Conservation (phyloP, 2,329 filamentous ascomycete species). For the Penicillium psychrosexuale region DNA sequence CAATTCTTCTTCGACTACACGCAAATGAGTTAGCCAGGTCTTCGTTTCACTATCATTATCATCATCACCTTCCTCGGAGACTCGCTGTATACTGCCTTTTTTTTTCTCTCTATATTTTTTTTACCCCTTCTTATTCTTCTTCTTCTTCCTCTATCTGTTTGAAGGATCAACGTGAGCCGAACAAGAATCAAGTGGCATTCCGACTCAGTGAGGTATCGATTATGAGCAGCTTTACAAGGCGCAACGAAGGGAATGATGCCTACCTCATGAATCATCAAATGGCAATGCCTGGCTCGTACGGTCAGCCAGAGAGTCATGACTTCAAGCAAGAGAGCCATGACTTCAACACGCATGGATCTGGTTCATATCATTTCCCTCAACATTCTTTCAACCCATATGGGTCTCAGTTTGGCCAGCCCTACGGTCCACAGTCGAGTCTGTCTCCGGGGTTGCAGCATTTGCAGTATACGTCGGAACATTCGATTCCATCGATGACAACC, state of each 20-base stretch:
- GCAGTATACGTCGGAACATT: slow-evolving; percentile 33
- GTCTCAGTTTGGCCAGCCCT: slow-evolving; percentile 36
- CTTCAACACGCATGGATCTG: slow-evolving; percentile 29
- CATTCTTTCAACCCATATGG: slow-evolving; percentile 39
- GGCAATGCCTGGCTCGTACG: slow-evolving; percentile 32
- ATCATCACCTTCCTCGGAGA: neutral
- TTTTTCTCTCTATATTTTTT: neutral
- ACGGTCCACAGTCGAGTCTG: slow-evolving; percentile 34
- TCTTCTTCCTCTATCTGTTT: neutral
- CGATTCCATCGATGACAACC: slow-evolving; percentile 31
- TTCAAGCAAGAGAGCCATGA: slow-evolving; percentile 32
- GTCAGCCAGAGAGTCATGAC: slow-evolving; percentile 31
- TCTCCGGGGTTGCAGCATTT: slow-evolving; percentile 32
- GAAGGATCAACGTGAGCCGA: neutral
- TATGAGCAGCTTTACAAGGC: slow-evolving; percentile 43
- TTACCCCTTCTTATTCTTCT: neutral
- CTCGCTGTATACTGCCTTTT: neutral
- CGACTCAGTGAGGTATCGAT: slow-evolving; percentile 5
- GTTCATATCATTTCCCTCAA: slow-evolving; percentile 33
- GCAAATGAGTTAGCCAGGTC: neutral
- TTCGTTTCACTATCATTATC: neutral
- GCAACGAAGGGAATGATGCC: slow-evolving; percentile 36
- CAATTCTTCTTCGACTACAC: neutral
- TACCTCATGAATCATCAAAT: slow-evolving; percentile 36
- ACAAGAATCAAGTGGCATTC: neutral